These are phyloP conservation scores for Linnemannia elongata DNA, from an alignment of 192 early-diverging fungal species.

Conservation along the genomic window DNA sequence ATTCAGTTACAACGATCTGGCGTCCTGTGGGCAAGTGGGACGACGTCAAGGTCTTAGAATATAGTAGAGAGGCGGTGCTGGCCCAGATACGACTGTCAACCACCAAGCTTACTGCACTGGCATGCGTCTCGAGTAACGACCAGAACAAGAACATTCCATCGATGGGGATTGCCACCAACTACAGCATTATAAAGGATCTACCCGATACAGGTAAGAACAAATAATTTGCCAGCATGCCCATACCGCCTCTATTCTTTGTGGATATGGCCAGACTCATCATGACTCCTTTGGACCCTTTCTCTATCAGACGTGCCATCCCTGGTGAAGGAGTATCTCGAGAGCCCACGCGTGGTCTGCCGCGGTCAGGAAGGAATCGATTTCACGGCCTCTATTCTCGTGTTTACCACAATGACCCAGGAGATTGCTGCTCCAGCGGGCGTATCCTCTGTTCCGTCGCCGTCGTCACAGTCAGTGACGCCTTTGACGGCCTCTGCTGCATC, in stretches of 20 bases:
- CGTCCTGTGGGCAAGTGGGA: slow-evolving; percentile 12
- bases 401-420: slow-evolving; percentile 2
- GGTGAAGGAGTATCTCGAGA: background rate
- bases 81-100: slow-evolving; percentile 1
- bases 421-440: slow-evolving; percentile 12
- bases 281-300: background rate
- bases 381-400: slow-evolving; percentile 2
- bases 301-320: background rate
- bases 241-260: background rate
- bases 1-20: background rate
- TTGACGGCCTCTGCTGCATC: background rate
- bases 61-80: background rate
- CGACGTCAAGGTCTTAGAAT: slow-evolving; percentile 14
- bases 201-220: slow-evolving; percentile 6
- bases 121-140: slow-evolving; percentile 12
- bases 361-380: background rate
- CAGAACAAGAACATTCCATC: background rate
- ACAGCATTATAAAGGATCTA: slow-evolving; percentile 11
- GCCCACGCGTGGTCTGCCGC: background rate
- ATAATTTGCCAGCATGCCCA: slow-evolving; percentile 1
- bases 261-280: background rate
- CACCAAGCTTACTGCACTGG: slow-evolving; percentile 10
- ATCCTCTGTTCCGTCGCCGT: background rate
- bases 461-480: background rate
- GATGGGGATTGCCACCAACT: slow-evolving; percentile 5